Percentiles rank a stretch among this genome's conserved stretches.
phyloP scores from a whole-genome alignment of 176 grass and related monocot species.

The Ananas comosus region DNA sequence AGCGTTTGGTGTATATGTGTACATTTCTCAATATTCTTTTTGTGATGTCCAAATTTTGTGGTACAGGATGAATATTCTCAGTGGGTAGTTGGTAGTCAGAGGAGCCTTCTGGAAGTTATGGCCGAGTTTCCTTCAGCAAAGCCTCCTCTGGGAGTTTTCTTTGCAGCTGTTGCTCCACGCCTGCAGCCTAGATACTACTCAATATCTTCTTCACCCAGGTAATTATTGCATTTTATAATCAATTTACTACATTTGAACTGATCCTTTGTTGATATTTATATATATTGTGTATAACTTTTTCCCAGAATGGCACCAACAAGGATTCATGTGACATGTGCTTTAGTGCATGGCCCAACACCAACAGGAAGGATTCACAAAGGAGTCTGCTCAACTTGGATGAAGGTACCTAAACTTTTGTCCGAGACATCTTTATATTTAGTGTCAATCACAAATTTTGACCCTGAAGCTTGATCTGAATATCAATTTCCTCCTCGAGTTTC shows the following conservation, averaged over 20 bases:
- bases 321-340: constrained; percentile 83
- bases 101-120: constrained; percentile 87
- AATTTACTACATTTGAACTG: not conserved
- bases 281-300: constrained; percentile 16
- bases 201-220: constrained; percentile 89
- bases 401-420: constrained; percentile 37
- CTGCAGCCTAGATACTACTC: constrained; percentile 93
- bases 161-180: constrained; percentile 70
- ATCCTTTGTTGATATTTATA: constrained; percentile 4
- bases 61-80: constrained; percentile 85
- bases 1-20: not conserved
- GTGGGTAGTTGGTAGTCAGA: constrained; percentile 82
- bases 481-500: too few species aligned
- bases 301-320: constrained; percentile 64
- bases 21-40: not conserved
- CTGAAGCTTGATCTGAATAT: too few species aligned
- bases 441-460: too few species aligned
- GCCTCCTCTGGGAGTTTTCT: constrained; percentile 83
- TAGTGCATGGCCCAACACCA: constrained; percentile 61
- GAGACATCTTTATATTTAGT: not conserved
- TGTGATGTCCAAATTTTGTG: constrained; percentile 16
- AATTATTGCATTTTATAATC: constrained; percentile 11
- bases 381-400: constrained; percentile 92
- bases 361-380: constrained; percentile 81
- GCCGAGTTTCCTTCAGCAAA: constrained; percentile 80